These are phyloP conservation scores for Botrytis pseudocinerea DNA, from an alignment of 2,329 filamentous ascomycete genomes.

Conservation along the genomic window DNA sequence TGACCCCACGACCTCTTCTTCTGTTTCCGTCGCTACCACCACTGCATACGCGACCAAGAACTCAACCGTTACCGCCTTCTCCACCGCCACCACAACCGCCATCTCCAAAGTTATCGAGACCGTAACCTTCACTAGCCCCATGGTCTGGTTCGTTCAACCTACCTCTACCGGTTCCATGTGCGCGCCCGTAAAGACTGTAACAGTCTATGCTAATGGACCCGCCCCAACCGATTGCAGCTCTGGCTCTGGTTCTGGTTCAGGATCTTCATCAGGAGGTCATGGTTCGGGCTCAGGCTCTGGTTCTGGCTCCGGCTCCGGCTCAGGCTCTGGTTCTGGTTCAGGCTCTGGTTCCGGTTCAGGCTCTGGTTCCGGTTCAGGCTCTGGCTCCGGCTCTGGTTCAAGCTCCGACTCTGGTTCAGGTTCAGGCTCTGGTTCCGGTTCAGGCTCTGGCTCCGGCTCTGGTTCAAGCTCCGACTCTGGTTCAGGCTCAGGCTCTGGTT, in stretches of 20 bases:
- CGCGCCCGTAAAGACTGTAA: slow-evolving; percentile 13
- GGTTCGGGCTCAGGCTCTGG: not conserved
- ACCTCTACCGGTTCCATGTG: not conserved
- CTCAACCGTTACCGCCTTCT: not conserved
- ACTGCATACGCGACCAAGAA: slow-evolving; percentile 17
- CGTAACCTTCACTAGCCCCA: slow-evolving; percentile 2
- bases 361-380: not conserved
- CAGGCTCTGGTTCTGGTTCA: not conserved
- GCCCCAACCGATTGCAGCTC: slow-evolving; percentile 1
- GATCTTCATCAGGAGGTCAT: not conserved
- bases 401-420: not conserved
- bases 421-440: not conserved
- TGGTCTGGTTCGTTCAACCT: slow-evolving; percentile 23
- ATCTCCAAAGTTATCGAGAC: slow-evolving; percentile 15
- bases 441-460: not conserved
- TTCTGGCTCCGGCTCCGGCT: rapidly evolving
- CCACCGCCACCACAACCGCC: not conserved
- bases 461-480: not conserved
- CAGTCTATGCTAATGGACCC: slow-evolving; percentile 11
- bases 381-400: not conserved
- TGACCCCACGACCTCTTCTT: slow-evolving; percentile 12
- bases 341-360: not conserved
- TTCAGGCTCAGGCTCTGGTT: not conserved
- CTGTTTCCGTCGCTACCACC: not conserved
- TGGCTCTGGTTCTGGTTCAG: not conserved